Evolutionary conservation across 2,329 filamentous ascomycete species (phyloP).

Genomic region (Fonsecaea pedrosoi): DNA sequence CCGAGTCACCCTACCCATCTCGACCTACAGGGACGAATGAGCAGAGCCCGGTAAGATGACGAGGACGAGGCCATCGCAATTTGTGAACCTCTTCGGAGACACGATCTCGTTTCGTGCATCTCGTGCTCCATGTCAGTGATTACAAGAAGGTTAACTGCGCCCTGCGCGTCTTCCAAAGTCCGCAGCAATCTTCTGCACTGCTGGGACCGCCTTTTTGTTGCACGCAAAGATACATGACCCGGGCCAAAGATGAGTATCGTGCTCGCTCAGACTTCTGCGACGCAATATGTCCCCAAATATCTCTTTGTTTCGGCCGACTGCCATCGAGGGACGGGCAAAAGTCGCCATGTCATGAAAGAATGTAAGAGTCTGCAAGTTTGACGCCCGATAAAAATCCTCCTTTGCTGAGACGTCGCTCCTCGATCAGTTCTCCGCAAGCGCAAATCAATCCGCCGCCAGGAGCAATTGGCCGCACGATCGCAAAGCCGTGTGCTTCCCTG

Average conservation of each 20-base stretch:
- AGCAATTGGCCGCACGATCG: constrained; percentile 26
- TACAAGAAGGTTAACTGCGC: constrained; percentile 18
- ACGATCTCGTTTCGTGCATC: constrained; percentile 6
- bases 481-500: constrained; percentile 28
- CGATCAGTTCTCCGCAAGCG: constrained; percentile 24
- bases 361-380: constrained; percentile 10
- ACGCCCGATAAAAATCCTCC: not conserved
- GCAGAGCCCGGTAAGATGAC: constrained; percentile 15
- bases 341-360: constrained; percentile 30
- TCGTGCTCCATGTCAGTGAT: constrained; percentile 9
- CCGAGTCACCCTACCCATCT: constrained; percentile 17
- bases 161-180: not conserved
- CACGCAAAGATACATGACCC: not conserved
- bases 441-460: constrained; percentile 26
- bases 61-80: constrained; percentile 4
- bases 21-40: constrained; percentile 18
- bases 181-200: not conserved
- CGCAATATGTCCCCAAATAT: constrained; percentile 25
- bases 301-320: constrained; percentile 24
- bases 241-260: constrained; percentile 21
- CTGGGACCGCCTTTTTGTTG: not conserved
- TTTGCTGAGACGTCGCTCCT: not conserved
- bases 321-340: constrained; percentile 24
- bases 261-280: constrained; percentile 14
- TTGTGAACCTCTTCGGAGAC: constrained; percentile 5